Percentiles rank a stretch among this genome's conserved stretches.
These are phyloP conservation scores for Leccinum ochraceum DNA, from an alignment of 768 basidiomycete genomes.

Conservation along the genomic window DNA sequence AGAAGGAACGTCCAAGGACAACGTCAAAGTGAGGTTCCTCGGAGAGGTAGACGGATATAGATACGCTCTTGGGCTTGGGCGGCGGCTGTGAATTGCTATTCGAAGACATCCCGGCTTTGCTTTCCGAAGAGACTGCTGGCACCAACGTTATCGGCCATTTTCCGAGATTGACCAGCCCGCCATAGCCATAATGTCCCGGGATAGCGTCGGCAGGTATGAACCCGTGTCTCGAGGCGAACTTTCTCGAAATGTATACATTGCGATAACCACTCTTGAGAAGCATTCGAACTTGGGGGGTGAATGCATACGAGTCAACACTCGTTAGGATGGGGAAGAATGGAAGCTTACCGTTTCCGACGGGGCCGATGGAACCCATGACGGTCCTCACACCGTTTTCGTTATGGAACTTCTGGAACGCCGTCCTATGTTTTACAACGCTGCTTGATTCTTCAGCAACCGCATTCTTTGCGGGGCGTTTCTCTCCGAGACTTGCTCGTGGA, in stretches of 20 bases:
- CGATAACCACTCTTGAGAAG: conserved; percentile 89
- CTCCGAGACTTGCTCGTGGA: conserved; percentile 41
- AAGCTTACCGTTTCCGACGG: conserved; percentile 73
- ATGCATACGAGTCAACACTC: neutral
- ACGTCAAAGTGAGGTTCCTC: conserved; percentile 98
- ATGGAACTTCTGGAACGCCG: conserved; percentile 84
- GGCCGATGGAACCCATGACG: conserved; percentile 86
- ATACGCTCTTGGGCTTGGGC: conserved; percentile 41
- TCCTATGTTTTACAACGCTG: conserved; percentile 63
- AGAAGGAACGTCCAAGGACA: conserved; percentile 85
- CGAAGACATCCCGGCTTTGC: neutral
- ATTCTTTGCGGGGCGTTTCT: conserved; percentile 38
- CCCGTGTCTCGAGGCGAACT: conserved; percentile 84
- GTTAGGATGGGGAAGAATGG: conserved; percentile 17
- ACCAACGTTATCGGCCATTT: conserved; percentile 80
- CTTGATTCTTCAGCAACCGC: conserved; percentile 39
- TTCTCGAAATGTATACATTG: conserved; percentile 93
- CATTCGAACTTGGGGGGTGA: conserved; percentile 70
- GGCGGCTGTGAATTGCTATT: conserved; percentile 2
- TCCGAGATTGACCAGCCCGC: conserved; percentile 83
- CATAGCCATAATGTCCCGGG: conserved; percentile 93
- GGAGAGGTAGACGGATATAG: conserved; percentile 76
- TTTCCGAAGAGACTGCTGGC: conserved; percentile 23
- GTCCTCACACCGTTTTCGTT: conserved; percentile 92
- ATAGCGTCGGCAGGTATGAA: conserved; percentile 87